Conservation (phyloP, 2,329 filamentous ascomycete species). For the Cladophialophora psammophila region DNA sequence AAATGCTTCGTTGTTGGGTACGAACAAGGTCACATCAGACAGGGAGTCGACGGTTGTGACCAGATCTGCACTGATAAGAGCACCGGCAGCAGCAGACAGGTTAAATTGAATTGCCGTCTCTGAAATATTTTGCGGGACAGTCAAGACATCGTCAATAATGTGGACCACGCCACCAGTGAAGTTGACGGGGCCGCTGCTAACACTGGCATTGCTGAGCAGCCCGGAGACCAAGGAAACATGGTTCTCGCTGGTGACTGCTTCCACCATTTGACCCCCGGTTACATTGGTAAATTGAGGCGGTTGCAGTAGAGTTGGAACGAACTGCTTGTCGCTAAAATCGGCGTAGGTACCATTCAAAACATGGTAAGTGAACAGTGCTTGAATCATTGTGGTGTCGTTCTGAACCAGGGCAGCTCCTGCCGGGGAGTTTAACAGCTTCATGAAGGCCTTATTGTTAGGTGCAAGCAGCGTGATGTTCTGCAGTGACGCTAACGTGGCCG, state of each 20-base stretch:
- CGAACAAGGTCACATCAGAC: conserved; percentile 68
- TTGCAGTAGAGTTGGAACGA: conserved; percentile 59
- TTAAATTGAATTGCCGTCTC: conserved; percentile 53
- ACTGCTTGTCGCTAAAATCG: conserved; percentile 45
- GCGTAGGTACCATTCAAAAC: conserved; percentile 62
- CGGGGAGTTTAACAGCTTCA: conserved; percentile 47
- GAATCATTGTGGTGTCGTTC: conserved; percentile 39
- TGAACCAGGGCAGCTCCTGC: conserved; percentile 42
- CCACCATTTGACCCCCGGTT: conserved; percentile 65
- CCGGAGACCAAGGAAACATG: conserved; percentile 62
- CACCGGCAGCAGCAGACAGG: conserved; percentile 57
- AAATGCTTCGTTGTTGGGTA: conserved; percentile 69
- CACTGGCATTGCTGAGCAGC: conserved; percentile 57
- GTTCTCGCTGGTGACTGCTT: conserved; percentile 50
- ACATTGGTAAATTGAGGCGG: conserved; percentile 64
- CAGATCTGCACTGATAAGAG: conserved; percentile 52
- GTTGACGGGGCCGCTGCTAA: conserved; percentile 57
- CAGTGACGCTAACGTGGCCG: conserved; percentile 44
- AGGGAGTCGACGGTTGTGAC: conserved; percentile 33
- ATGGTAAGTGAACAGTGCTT: conserved; percentile 65
- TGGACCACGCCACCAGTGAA: conserved; percentile 60
- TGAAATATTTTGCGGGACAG: conserved; percentile 55
- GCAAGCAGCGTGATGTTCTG: conserved; percentile 66
- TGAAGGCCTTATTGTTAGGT: conserved; percentile 61
- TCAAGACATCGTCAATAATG: conserved; percentile 59